Base-by-base conservation (phyloP, 1,139 yeast genomes). In the Candida freyschussii region DNA sequence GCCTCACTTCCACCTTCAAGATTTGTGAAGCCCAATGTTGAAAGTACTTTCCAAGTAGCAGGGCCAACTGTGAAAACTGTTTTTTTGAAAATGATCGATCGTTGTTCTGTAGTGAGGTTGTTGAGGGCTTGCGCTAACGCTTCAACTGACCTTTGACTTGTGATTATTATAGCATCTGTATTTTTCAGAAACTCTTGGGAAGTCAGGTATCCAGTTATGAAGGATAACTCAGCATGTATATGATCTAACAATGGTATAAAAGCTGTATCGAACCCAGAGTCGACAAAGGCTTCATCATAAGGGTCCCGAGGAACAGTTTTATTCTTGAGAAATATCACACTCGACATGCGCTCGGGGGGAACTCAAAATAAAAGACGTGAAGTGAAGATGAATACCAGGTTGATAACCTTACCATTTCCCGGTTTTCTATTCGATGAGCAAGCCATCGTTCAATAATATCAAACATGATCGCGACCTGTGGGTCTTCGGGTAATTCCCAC, bases 121-220 rank as follows among this genome's bases (percentile, higher is more conserved):
- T 59, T 27, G 24, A 73, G 57, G 27, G 72, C 72, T 30, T 63
- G 67, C 31, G 67, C 66, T 12, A 82, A 59, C 21, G 89, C 81
- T 49, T 89, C 96, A 0, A 89, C 95, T 0, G 96, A 95, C 45
- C 97, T 60, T 54, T 89, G 96, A 4, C 95, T 82, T 0, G 97
- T 87, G n/a, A 91, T 76, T 9, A 91, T 80, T 26, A 85, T 58
- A 1, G 75, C 72, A 35, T 67, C 63, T 31, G 69, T 54, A 1
- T 56, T 47, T 4, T 47, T 24, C 8, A 69, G 40, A 44, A 76
- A 78, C 16, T 60, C 64, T 0, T 52, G 45, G 3, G 73, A 61
- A 6, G 48, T 50, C 8, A 84, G 57, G 39, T 66, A 67, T 0
- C 45, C 43, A 3, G 65, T 51, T 4, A 81, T 67, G 12, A 57